Evolutionary conservation across 192 early-diverging fungal species (phyloP).

Genomic region (Coemansia sp.): DNA sequence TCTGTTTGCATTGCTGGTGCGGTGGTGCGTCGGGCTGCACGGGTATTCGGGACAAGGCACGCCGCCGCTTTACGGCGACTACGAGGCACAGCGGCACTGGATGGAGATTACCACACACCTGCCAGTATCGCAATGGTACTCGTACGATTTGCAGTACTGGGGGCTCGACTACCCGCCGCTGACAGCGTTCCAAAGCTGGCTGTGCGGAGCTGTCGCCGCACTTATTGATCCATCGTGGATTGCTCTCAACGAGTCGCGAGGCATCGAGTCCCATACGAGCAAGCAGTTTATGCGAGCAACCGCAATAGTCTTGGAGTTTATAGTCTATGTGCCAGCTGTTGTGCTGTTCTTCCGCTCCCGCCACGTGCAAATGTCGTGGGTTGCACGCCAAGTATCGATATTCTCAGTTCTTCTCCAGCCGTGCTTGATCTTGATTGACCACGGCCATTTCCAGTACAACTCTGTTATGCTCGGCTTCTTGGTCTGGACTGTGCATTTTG

Average conservation of each 20-base stretch:
- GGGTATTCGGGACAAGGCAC: constrained; percentile 72
- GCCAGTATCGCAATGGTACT: constrained; percentile 82
- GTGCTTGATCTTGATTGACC: constrained; percentile 88
- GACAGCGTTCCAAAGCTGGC: constrained; percentile 90
- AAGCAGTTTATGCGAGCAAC: constrained; percentile 92
- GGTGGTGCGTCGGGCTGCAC: constrained; percentile 65
- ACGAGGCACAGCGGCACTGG: constrained; percentile 98
- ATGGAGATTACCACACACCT: constrained; percentile 90
- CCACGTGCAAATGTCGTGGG: constrained; percentile 18
- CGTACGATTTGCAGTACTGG: constrained; percentile 86
- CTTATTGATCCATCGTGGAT: constrained; percentile 81
- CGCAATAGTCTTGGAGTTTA: constrained; percentile 70
- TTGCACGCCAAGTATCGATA: constrained; percentile 44
- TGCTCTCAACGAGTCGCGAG: constrained; percentile 81
- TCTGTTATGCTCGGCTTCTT: constrained; percentile 92
- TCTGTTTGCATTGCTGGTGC: constrained; percentile 61
- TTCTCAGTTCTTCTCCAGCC: constrained; percentile 79
- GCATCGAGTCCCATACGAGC: constrained; percentile 68
- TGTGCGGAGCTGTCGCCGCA: constrained; percentile 76
- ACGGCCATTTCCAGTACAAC: constrained; percentile 99
- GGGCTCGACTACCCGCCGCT: constrained; percentile 97
- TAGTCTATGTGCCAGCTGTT: constrained; percentile 78
- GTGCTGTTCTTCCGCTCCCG: constrained; percentile 60
- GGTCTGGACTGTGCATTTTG: constrained; percentile 71
- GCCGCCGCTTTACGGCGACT: constrained; percentile 91